phyloP scores from a whole-genome alignment of 2,329 filamentous ascomycete genomes.

The Phaeosphaeria sp. region DNA sequence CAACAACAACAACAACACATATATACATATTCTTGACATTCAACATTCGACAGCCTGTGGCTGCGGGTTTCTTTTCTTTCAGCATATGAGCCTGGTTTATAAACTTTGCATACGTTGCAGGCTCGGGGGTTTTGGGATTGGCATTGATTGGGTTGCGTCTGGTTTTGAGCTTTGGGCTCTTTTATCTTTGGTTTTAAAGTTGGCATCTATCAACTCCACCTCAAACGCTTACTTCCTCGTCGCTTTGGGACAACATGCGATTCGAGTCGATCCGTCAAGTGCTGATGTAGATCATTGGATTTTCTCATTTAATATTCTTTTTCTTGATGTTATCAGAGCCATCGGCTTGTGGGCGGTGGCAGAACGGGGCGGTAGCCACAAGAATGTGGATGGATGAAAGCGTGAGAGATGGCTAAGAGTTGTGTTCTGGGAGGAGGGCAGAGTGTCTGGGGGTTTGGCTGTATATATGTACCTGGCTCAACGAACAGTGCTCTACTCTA shows the following conservation, averaged over 20 bases:
- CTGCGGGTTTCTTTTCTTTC: neutral
- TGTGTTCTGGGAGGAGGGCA: too few relatives aligned
- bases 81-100: neutral
- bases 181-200: conserved; percentile 15
- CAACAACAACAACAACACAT: neutral
- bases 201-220: conserved; percentile 23
- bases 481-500: too few relatives aligned
- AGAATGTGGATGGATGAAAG: too few relatives aligned
- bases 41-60: neutral
- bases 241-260: conserved; percentile 16
- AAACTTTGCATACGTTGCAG: neutral
- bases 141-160: neutral
- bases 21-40: conserved; percentile 1
- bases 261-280: conserved; percentile 48
- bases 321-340: neutral
- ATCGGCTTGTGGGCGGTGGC: too few relatives aligned
- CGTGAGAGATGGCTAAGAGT: too few relatives aligned
- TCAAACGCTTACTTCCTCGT: conserved; percentile 9
- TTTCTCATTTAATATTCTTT: conserved; percentile 6
- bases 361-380: too few relatives aligned
- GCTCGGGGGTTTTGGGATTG: neutral
- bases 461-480: too few relatives aligned
- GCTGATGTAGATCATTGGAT: conserved; percentile 46
- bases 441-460: too few relatives aligned
- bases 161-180: neutral